Conservation (phyloP, 305 asterid species). For the Fraxinus paxiana region DNA sequence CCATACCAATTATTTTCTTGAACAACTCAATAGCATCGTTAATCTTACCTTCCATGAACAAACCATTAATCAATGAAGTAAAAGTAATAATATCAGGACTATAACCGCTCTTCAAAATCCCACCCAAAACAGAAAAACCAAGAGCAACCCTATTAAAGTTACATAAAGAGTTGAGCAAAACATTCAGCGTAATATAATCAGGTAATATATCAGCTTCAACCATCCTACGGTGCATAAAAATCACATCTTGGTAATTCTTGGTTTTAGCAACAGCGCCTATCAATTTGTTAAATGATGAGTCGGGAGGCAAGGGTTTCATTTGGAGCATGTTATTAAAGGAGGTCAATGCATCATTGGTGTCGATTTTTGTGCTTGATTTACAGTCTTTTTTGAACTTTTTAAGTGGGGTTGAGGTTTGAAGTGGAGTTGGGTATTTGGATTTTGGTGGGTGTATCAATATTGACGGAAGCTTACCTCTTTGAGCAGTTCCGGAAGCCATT, state of each 20-base stretch:
- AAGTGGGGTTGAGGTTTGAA: neutral
- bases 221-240: conserved; percentile 41
- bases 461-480: conserved; percentile 31
- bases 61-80: conserved; percentile 58
- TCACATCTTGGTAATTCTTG: conserved; percentile 33
- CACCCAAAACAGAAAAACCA: conserved; percentile 57
- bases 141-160: conserved; percentile 32
- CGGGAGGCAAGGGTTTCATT: conserved; percentile 30
- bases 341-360: conserved; percentile 26
- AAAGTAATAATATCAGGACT: conserved; percentile 46
- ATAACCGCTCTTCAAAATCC: conserved; percentile 53
- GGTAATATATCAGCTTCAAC: conserved; percentile 31
- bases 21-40: conserved; percentile 45
- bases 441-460: conserved; percentile 17
- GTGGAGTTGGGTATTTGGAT: conserved; percentile 22
- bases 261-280: conserved; percentile 43
- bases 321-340: conserved; percentile 46
- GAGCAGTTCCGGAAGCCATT: conserved; percentile 38
- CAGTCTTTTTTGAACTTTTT: neutral
- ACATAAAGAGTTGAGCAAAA: conserved; percentile 57
- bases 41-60: conserved; percentile 45
- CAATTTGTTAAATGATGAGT: conserved; percentile 37
- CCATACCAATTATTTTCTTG: conserved; percentile 44
- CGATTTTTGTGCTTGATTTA: conserved; percentile 1
- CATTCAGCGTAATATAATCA: conserved; percentile 46